A percentile compares a stretch with the other conserved stretches of the same genome.
phyloP scores from a whole-genome alignment of 148 eudicot genomes.

The Fallopia convolvulus region DNA sequence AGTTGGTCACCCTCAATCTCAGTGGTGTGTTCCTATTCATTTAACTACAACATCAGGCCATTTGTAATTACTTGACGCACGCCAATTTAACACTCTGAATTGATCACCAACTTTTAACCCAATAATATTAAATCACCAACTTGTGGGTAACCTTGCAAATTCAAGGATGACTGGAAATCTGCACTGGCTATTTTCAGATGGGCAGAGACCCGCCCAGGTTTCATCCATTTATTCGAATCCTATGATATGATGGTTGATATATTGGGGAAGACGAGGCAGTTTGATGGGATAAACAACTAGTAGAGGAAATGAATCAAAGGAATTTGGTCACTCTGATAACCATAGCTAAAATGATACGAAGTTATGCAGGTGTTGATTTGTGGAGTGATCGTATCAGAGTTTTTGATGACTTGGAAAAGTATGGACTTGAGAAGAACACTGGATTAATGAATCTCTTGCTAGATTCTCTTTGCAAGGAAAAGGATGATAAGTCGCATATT shows the following conservation, averaged over 20 bases:
- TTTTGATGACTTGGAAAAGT: constrained; percentile 56
- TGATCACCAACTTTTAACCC: too few species aligned
- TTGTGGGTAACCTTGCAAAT: constrained; percentile 38
- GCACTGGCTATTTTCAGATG: constrained; percentile 64
- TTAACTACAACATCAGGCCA: too few species aligned
- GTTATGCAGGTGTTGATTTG: constrained; percentile 65
- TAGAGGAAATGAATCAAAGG: constrained; percentile 49
- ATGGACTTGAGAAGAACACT: constrained; percentile 61
- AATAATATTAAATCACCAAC: constrained; percentile 28
- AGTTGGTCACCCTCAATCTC: too few species aligned
- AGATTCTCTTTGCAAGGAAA: constrained; percentile 86
- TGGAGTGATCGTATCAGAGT: constrained; percentile 57
- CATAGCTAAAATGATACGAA: constrained; percentile 66
- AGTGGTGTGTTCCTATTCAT: too few species aligned
- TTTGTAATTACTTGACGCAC: too few species aligned
- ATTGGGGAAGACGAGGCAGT: constrained; percentile 70
- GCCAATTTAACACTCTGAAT: too few species aligned
- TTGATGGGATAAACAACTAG: constrained; percentile 47
- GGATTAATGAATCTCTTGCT: constrained; percentile 83
- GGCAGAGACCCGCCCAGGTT: constrained; percentile 41
- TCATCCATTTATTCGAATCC: constrained; percentile 36
- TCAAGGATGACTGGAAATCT: constrained; percentile 80
- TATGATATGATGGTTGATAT: constrained; percentile 75
- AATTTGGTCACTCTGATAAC: constrained; percentile 45
- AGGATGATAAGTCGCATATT: constrained; percentile 56